Percentiles rank a stretch among this genome's conserved stretches.
Conservation (phyloP, 2,329 filamentous ascomycete species). For the Penicillium verrucosum region DNA sequence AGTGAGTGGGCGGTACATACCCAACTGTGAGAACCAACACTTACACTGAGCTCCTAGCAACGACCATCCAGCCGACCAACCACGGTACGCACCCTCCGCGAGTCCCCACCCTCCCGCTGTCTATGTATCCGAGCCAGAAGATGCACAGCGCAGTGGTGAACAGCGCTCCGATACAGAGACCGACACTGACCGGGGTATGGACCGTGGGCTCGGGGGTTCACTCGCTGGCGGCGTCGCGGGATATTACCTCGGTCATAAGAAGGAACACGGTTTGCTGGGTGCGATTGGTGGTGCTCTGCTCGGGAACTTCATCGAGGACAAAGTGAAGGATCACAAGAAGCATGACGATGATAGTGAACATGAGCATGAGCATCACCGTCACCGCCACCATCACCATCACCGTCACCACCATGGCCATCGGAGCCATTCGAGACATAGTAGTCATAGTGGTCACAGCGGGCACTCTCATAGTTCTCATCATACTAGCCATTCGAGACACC, state of each 20-base stretch:
- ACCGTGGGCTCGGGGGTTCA: constrained; percentile 57
- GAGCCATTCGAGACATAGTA: constrained; percentile 10
- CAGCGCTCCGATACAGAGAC: constrained; percentile 8
- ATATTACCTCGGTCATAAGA: constrained; percentile 55
- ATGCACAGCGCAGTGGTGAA: constrained; percentile 5
- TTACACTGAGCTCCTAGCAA: constrained; percentile 6
- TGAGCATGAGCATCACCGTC: constrained; percentile 12
- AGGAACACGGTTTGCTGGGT: constrained; percentile 56
- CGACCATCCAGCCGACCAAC: constrained; percentile 15
- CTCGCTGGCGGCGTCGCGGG: constrained; percentile 57
- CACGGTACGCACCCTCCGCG: constrained; percentile 18
- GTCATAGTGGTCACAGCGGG: background rate
- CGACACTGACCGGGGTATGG: constrained; percentile 36
- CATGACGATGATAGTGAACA: constrained; percentile 21
- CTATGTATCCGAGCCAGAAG: constrained; percentile 14
- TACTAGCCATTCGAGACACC: constrained; percentile 17
- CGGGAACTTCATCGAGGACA: constrained; percentile 55
- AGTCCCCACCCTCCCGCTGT: constrained; percentile 17
- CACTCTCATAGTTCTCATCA: constrained; percentile 5
- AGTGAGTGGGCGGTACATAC: constrained; percentile 23
- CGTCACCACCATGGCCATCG: constrained; percentile 20
- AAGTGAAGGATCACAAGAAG: constrained; percentile 47
- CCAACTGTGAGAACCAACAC: background rate
- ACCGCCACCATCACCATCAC: constrained; percentile 12
- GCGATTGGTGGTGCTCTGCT: constrained; percentile 56